Evolutionary conservation across 2,329 filamentous ascomycete genomes (phyloP).

Genomic region (Cytospora piceicola): DNA sequence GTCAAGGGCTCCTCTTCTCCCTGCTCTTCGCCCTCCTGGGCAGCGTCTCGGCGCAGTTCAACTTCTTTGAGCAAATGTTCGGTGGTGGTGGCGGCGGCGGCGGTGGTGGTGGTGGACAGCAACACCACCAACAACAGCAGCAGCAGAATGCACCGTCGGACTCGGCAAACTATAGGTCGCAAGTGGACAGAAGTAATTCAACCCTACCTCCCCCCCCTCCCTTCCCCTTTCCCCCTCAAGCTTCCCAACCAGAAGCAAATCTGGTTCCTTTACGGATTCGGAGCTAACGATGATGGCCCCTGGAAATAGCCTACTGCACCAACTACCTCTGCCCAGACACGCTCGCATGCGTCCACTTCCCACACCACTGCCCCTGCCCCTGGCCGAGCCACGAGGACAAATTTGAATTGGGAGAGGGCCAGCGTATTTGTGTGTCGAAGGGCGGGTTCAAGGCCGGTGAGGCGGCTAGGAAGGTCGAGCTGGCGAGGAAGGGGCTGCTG

Average conservation of each 20-base stretch:
- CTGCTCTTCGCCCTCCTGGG: constrained; percentile 62
- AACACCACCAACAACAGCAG: constrained; percentile 60
- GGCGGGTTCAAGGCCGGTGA: constrained; percentile 75
- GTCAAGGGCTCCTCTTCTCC: constrained; percentile 42
- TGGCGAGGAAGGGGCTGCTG: constrained; percentile 77
- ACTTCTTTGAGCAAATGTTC: constrained; percentile 99
- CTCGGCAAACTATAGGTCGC: constrained; percentile 74
- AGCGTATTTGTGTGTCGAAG: constrained; percentile 73
- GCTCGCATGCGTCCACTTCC: constrained; percentile 91
- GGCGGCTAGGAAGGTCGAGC: constrained; percentile 74
- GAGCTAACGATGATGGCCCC: constrained; percentile 14
- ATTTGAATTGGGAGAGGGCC: constrained; percentile 72
- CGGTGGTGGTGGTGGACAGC: constrained; percentile 34
- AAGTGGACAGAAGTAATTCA: constrained; percentile 67
- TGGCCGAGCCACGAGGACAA: constrained; percentile 79
- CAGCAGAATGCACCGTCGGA: constrained; percentile 85
- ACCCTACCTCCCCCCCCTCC: neutral
- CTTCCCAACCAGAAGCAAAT: neutral
- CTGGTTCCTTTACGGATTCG: neutral
- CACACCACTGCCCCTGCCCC: constrained; percentile 94
- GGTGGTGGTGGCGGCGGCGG: constrained; percentile 56
- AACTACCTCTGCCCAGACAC: constrained; percentile 96
- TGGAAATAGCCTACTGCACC: constrained; percentile 72
- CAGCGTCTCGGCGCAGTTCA: constrained; percentile 77
- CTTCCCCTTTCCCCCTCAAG: neutral